Percentiles rank a stretch among this genome's conserved stretches.
Conservation (phyloP, 176 grass and related monocot species). For the Bothriochloa decipiens region DNA sequence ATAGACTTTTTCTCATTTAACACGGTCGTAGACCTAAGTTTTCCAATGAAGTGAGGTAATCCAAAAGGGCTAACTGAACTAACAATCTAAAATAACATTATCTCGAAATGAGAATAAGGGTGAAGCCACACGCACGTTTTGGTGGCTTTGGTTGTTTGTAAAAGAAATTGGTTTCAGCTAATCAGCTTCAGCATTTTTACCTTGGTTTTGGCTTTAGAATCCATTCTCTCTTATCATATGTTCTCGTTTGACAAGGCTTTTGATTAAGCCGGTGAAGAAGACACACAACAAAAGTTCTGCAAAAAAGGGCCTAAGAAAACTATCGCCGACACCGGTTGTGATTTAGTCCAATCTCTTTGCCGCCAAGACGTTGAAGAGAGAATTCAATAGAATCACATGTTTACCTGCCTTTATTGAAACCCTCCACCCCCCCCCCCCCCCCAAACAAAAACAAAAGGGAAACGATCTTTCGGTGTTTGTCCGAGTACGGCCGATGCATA, state of each 20-base stretch:
- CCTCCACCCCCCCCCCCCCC: no score
- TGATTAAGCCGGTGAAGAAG: background rate
- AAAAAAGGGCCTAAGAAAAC: background rate
- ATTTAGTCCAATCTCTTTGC: background rate
- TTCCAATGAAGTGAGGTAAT: background rate
- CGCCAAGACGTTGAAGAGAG: background rate
- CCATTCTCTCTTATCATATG: background rate
- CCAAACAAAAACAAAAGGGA: no score
- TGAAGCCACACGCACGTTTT: background rate
- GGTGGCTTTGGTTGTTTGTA: background rate
- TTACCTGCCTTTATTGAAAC: no score
- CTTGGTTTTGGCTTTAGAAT: background rate
- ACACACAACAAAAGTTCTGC: background rate
- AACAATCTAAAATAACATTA: background rate
- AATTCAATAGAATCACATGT: constrained; percentile 25
- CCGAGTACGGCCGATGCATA: background rate
- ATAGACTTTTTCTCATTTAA: background rate
- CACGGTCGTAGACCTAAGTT: background rate
- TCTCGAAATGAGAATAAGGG: background rate
- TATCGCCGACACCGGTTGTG: background rate
- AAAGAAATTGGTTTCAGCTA: background rate
- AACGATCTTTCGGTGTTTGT: no score
- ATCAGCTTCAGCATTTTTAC: background rate
- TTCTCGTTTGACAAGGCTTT: background rate
- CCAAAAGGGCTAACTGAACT: background rate